Percentiles rank a stretch among this genome's conserved stretches.
Evolutionary conservation across 2,329 filamentous ascomycete genomes (phyloP).

Genomic region (Thielaviopsis euricoi): DNA sequence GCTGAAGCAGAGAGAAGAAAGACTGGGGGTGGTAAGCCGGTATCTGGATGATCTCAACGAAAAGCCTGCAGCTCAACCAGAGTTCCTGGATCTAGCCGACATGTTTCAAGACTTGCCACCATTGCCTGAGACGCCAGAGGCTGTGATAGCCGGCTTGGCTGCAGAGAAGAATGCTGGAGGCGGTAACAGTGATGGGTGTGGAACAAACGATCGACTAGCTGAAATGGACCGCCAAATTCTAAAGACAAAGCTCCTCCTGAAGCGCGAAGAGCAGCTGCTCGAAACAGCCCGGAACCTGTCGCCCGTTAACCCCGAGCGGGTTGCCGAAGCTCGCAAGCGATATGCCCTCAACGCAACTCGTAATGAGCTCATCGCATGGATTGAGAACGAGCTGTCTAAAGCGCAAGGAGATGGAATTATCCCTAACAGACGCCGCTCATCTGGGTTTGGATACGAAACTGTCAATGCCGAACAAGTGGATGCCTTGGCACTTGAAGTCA

Average conservation of each 20-base stretch:
- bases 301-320: slow-evolving; percentile 16
- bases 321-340: slow-evolving; percentile 24
- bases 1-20: slow-evolving; percentile 34
- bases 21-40: slow-evolving; percentile 32
- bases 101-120: slow-evolving; percentile 28
- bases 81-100: slow-evolving; percentile 32
- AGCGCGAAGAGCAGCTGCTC: slow-evolving; percentile 39
- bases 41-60: slow-evolving; percentile 33
- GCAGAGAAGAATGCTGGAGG: slow-evolving; percentile 23
- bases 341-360: slow-evolving; percentile 39
- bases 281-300: slow-evolving; percentile 27
- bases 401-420: background rate
- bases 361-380: slow-evolving; percentile 46
- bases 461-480: slow-evolving; percentile 11
- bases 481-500: slow-evolving; percentile 23
- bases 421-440: background rate
- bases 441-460: slow-evolving; percentile 6
- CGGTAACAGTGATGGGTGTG: slow-evolving; percentile 28
- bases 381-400: slow-evolving; percentile 38
- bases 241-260: slow-evolving; percentile 38
- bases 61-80: slow-evolving; percentile 33
- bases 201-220: slow-evolving; percentile 15
- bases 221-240: slow-evolving; percentile 39
- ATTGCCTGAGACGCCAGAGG: slow-evolving; percentile 34
- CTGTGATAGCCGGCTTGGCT: slow-evolving; percentile 33